Evolutionary conservation across 2,329 filamentous ascomycete species (phyloP).

Genomic region (Alternaria hordeiaustralica): DNA sequence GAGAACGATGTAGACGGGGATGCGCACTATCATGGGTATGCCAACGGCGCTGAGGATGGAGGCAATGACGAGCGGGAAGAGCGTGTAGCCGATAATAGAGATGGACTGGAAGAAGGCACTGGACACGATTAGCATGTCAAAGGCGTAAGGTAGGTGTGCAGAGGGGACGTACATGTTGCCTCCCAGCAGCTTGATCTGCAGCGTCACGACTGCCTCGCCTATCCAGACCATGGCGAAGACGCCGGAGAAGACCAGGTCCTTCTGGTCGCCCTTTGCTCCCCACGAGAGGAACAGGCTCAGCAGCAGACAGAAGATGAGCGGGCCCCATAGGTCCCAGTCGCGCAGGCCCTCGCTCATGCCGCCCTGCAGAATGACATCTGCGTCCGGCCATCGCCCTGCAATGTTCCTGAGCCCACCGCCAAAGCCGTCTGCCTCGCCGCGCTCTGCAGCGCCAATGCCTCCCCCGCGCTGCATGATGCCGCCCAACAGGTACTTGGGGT

Average conservation of each 20-base stretch:
- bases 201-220: conserved; percentile 93
- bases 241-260: conserved; percentile 88
- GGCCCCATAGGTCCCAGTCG: conserved; percentile 99
- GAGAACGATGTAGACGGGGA: conserved; percentile 88
- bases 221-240: conserved; percentile 98
- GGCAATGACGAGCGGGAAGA: conserved; percentile 95
- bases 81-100: conserved; percentile 97
- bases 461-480: conserved; percentile 66
- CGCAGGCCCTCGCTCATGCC: conserved; percentile 87
- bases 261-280: conserved; percentile 78
- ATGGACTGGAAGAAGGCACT: conserved; percentile 98
- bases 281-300: conserved; percentile 88
- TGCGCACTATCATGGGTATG: conserved; percentile 79
- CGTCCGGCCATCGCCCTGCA: conserved; percentile 71
- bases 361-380: conserved; percentile 68
- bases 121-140: conserved; percentile 39
- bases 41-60: conserved; percentile 84
- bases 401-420: conserved; percentile 59
- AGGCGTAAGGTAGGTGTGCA: background rate
- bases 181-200: conserved; percentile 95
- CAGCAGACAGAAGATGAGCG: conserved; percentile 89
- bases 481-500: conserved; percentile 88
- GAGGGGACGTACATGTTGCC: conserved; percentile 84
- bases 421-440: conserved; percentile 57
- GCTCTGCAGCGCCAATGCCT: conserved; percentile 64